Evolutionary conservation across 1,139 yeast species (phyloP).

Genomic region (Lodderomyces parapsilosis): DNA sequence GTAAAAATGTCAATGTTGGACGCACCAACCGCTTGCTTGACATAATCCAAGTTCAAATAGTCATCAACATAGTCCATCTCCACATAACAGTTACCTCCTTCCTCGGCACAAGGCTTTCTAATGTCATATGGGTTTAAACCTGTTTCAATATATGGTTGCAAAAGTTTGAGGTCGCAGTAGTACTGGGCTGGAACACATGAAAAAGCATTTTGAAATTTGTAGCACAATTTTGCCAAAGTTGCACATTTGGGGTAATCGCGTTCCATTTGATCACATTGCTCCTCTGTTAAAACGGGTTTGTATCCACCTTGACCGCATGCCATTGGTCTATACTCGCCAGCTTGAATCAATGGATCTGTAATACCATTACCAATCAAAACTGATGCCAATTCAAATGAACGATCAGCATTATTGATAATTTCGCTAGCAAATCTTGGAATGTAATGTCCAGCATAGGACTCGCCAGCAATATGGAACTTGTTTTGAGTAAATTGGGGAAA

Average conservation of each 20-base stretch:
- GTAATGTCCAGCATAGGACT: constrained; percentile 87
- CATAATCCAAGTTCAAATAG: constrained; percentile 34
- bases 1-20: constrained; percentile 75
- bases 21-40: constrained; percentile 80
- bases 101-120: constrained; percentile 75
- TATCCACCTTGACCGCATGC: constrained; percentile 84
- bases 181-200: constrained; percentile 90
- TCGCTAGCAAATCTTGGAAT: constrained; percentile 78
- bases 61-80: constrained; percentile 33
- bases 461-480: constrained; percentile 82
- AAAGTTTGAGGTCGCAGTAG: constrained; percentile 42
- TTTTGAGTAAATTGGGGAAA: constrained; percentile 61
- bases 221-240: constrained; percentile 75
- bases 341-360: constrained; percentile 72
- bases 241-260: constrained; percentile 72
- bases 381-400: constrained; percentile 66
- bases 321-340: constrained; percentile 73
- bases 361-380: constrained; percentile 83
- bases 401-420: constrained; percentile 62
- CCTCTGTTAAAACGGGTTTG: constrained; percentile 60
- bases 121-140: constrained; percentile 95
- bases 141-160: constrained; percentile 20
- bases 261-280: constrained; percentile 58
- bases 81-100: constrained; percentile 64
- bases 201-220: constrained; percentile 71